These are phyloP conservation scores for Entomophthora muscae DNA, from an alignment of 371 early-diverging fungal genomes.

Conservation along the genomic window DNA sequence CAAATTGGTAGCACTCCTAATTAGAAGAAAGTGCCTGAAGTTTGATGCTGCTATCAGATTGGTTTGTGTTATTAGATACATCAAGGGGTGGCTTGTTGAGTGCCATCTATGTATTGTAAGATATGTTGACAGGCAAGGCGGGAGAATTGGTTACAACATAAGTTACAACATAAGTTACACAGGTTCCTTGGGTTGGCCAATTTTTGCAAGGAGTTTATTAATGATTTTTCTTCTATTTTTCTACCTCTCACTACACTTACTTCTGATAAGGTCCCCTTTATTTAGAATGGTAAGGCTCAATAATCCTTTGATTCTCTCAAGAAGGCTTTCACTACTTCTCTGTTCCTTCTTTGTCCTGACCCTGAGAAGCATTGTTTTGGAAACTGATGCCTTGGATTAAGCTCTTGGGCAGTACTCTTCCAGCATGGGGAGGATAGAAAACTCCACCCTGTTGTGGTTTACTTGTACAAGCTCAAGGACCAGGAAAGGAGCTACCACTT, in stretches of 20 bases:
- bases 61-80: too few species aligned
- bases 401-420: background rate
- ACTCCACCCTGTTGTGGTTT: background rate
- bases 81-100: too few species aligned
- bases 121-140: background rate
- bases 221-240: background rate
- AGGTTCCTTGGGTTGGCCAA: background rate
- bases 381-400: background rate
- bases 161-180: background rate
- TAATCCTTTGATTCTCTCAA: background rate
- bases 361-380: background rate
- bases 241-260: background rate
- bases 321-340: background rate
- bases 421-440: background rate
- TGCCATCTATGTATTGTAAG: too few species aligned
- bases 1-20: too few species aligned
- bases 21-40: too few species aligned
- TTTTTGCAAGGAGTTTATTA: background rate
- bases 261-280: background rate
- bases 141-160: background rate
- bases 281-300: background rate
- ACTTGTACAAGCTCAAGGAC: background rate
- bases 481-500: background rate
- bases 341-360: background rate
- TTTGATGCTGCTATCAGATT: too few species aligned